These are phyloP conservation scores for Mycena sp. DNA, from an alignment of 1,284 basidiomycete species.

Conservation along the genomic window DNA sequence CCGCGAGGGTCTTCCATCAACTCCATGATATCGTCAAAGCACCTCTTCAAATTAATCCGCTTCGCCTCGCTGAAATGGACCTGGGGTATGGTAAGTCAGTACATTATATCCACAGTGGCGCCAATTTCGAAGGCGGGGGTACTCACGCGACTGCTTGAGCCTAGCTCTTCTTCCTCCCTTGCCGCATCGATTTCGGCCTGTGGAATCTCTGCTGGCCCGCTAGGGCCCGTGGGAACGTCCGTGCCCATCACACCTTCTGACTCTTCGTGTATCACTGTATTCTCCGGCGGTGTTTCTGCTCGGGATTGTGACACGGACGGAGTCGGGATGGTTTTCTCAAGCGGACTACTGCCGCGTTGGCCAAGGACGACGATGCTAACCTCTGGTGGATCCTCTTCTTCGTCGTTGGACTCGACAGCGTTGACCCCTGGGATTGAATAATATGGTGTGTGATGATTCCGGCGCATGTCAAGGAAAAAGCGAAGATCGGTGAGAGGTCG, in stretches of 20 bases:
- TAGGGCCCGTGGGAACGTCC: too few species aligned
- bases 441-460: conserved; percentile 20
- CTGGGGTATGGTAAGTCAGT: background rate
- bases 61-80: background rate
- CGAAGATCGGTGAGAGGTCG: background rate
- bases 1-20: background rate
- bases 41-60: background rate
- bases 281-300: too few species aligned
- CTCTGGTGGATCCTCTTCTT: background rate
- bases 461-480: conserved; percentile 10
- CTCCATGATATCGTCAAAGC: background rate
- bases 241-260: too few species aligned
- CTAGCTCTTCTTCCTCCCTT: too few species aligned
- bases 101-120: too few species aligned
- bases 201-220: too few species aligned
- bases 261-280: too few species aligned
- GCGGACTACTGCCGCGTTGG: background rate
- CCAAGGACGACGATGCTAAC: background rate
- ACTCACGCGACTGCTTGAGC: too few species aligned
- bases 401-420: background rate
- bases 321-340: background rate
- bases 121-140: too few species aligned
- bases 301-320: too few species aligned
- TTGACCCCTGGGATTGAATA: conserved; percentile 14
- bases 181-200: too few species aligned